Evolutionary conservation across 257 asterid genomes (phyloP).

Genomic region (Fraxinus quadrangulata): DNA sequence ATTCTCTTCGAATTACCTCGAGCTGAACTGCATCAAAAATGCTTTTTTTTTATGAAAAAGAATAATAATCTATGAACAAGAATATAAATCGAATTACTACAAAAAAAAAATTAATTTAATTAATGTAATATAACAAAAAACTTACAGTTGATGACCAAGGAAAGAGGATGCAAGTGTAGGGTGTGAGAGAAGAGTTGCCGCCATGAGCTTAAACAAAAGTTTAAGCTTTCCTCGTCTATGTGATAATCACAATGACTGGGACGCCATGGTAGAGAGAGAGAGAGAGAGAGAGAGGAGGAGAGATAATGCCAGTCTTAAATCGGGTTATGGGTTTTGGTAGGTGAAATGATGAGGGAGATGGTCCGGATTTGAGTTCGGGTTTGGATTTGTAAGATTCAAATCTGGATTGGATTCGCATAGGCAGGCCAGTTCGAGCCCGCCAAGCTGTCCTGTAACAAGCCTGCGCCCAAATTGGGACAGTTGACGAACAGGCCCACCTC

Average conservation of each 20-base stretch:
- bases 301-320: not conserved
- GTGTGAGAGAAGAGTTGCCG: conserved; percentile 56
- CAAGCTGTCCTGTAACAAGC: not conserved
- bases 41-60: not conserved
- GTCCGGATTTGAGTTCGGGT: not conserved
- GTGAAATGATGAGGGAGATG: not conserved
- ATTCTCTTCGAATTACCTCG: conserved; percentile 36
- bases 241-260: not conserved
- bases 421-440: not conserved
- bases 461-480: not conserved
- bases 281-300: not conserved
- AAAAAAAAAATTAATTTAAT: not conserved
- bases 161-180: conserved; percentile 58
- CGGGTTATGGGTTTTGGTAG: not conserved
- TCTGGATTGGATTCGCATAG: not conserved
- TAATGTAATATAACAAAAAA: not conserved
- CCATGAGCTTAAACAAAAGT: conserved; percentile 46
- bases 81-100: not conserved
- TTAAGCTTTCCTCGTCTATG: not conserved
- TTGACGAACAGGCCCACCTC: not conserved
- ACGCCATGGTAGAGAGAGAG: not conserved
- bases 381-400: too few relatives aligned
- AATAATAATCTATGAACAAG: not conserved
- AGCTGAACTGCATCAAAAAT: conserved; percentile 37
- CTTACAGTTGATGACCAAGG: conserved; percentile 60